Base-by-base conservation (phyloP, 306 rosid genomes). In the Pterocarpus santalinus region DNA sequence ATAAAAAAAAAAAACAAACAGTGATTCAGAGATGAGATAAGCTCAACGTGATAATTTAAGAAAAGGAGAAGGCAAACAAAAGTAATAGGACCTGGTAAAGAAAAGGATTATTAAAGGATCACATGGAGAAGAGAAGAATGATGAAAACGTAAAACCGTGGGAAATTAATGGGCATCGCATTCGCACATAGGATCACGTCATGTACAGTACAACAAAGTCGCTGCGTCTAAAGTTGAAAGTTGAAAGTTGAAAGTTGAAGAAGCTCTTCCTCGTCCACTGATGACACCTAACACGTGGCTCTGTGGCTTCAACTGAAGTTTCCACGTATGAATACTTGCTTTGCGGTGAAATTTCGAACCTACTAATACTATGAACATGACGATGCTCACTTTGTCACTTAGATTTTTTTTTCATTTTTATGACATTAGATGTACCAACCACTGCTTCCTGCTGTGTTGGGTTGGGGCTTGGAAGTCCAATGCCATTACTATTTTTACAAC, bases 141-240 rank as follows among this genome's bases (percentile, higher is more conserved):
- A 75, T 8, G 22, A 16, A 71, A 41, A 22, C 75, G 86, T 12
- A 34, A 74, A 35, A 38, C 39, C 52, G 65, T 1, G 82, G 64
- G 11, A 83, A 78, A 67, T 36, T 66, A 64, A 55, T 41, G 39
- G 66, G 74, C 52, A 67, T 58, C 33, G 71, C 13, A 33, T 33
- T 66, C 4, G 15, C 28, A 56, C 30, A n/a, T 16, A 75, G 43
- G 52, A 72, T 7, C 55, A 4, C 15, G 41, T 39, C 16, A 68
- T 4, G 38, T 66, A 72, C 43, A 11, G 15, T 32, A 56, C 61
- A 38, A 2, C 74, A 8, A 11, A 69, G 57, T 47, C 52, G 5
- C 10, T 15, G 61, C n/a, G 22, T 14, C 12, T 47, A 1, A 11
- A 3, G 2, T 51, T 51, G 1, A 3, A 13, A 0, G 44, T 39